Conservation (phyloP, 306 rosid species). For the Acacia crassicarpa region DNA sequence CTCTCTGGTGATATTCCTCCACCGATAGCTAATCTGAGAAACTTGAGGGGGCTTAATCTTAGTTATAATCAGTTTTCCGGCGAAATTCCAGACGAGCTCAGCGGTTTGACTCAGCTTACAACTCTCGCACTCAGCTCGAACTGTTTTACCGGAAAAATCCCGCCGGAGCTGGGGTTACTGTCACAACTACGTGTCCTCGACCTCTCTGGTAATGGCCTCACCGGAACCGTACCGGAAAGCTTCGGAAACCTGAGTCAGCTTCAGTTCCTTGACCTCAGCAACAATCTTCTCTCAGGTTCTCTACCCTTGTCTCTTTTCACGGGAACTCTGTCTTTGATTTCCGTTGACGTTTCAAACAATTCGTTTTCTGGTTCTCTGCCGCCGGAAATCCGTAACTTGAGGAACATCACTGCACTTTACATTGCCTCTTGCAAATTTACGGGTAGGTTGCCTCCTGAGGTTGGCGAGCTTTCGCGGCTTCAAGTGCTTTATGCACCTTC, state of each 20-base stretch:
- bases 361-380: conserved; percentile 77
- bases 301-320: conserved; percentile 62
- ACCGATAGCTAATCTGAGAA: conserved; percentile 32
- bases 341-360: conserved; percentile 82
- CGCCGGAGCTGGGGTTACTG: conserved; percentile 56
- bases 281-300: conserved; percentile 74
- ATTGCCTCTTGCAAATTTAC: conserved; percentile 62
- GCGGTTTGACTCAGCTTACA: conserved; percentile 39
- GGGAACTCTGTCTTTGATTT: conserved; percentile 55
- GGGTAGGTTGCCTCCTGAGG: conserved; percentile 72
- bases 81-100: conserved; percentile 43
- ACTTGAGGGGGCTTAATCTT: conserved; percentile 42
- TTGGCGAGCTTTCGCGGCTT: conserved; percentile 71
- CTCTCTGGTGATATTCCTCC: conserved; percentile 65
- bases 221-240: conserved; percentile 57
- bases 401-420: conserved; percentile 67
- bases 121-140: conserved; percentile 62
- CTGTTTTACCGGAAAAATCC: conserved; percentile 58
- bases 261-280: conserved; percentile 66
- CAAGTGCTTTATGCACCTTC: conserved; percentile 54
- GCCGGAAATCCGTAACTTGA: conserved; percentile 59
- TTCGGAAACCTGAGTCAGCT: conserved; percentile 71
- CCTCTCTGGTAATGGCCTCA: conserved; percentile 65
- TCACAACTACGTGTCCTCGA: conserved; percentile 52
- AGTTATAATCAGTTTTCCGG: conserved; percentile 46